Conservation (phyloP, 768 basidiomycete genomes). For the Pleurotus eryngii region DNA sequence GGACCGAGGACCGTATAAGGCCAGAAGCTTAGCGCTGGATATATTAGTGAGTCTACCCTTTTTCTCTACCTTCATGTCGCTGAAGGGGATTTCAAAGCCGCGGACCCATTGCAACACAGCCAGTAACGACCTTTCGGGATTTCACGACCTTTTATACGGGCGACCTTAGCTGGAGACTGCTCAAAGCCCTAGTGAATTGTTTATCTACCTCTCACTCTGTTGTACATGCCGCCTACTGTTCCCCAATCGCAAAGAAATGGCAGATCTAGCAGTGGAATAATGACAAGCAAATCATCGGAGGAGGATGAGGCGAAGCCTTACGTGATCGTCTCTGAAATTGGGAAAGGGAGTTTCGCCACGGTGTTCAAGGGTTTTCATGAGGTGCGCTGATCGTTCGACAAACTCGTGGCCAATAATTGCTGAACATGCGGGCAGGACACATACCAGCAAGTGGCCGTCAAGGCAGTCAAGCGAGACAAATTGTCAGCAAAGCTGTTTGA, state of each 20-base stretch:
- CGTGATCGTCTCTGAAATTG: constrained; percentile 71
- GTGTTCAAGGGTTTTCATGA: constrained; percentile 94
- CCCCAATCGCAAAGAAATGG: not conserved
- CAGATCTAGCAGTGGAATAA: constrained; percentile 4
- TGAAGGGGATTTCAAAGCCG: constrained; percentile 4
- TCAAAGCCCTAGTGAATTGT: not conserved
- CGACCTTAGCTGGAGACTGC: not conserved
- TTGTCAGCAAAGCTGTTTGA: constrained; percentile 91
- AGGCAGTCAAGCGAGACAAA: constrained; percentile 86
- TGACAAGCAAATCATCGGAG: constrained; percentile 30
- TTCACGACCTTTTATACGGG: not conserved
- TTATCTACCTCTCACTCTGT: not conserved
- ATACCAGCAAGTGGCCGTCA: constrained; percentile 82
- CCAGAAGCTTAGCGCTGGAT: constrained; percentile 4
- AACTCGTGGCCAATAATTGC: not conserved
- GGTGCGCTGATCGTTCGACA: constrained; percentile 39
- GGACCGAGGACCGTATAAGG: too few species aligned
- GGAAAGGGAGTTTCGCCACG: constrained; percentile 93
- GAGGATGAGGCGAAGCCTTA: constrained; percentile 77
- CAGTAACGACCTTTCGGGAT: not conserved
- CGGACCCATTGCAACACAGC: constrained; percentile 6
- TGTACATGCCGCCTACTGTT: constrained; percentile 7
- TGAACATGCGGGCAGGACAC: constrained; percentile 55
- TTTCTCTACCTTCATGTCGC: constrained; percentile 8
- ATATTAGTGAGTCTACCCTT: constrained; percentile 6